phyloP scores from a whole-genome alignment of 2,329 filamentous ascomycete species.

The Metarhizium humberi region DNA sequence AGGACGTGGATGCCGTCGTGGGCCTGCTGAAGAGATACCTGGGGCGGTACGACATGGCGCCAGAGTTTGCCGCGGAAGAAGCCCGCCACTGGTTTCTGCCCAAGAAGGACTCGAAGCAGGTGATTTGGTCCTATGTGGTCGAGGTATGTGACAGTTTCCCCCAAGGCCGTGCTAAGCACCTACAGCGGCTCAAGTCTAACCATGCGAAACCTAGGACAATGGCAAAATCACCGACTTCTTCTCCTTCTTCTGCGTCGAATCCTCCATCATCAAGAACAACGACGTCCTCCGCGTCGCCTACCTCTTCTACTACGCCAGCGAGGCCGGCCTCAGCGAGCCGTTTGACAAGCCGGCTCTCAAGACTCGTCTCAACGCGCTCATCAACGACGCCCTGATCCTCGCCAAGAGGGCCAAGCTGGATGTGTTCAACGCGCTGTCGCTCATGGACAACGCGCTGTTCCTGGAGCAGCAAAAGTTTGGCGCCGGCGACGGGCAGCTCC shows the following conservation, averaged over 20 bases:
- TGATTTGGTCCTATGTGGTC: constrained; percentile 90
- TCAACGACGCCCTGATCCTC: constrained; percentile 78
- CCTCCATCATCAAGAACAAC: constrained; percentile 79
- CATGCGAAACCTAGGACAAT: constrained; percentile 30
- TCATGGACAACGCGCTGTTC: constrained; percentile 92
- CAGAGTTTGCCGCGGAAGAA: constrained; percentile 71
- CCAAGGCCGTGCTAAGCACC: not conserved
- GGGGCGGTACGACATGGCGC: constrained; percentile 72
- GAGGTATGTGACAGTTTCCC: constrained; percentile 43
- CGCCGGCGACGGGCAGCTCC: constrained; percentile 83
- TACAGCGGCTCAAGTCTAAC: not conserved
- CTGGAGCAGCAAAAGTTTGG: constrained; percentile 91
- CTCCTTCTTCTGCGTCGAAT: constrained; percentile 93
- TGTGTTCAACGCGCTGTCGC: constrained; percentile 90
- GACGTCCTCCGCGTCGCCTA: constrained; percentile 81
- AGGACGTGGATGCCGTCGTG: constrained; percentile 69
- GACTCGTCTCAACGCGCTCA: constrained; percentile 67
- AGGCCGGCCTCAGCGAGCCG: constrained; percentile 57
- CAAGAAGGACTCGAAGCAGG: constrained; percentile 58
- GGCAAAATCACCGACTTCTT: constrained; percentile 89
- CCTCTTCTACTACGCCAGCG: constrained; percentile 92
- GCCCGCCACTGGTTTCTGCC: constrained; percentile 82
- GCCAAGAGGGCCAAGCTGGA: constrained; percentile 82
- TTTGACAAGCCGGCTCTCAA: constrained; percentile 54
- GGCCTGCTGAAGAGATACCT: constrained; percentile 70